Percentiles rank a stretch among this genome's conserved stretches.
Evolutionary conservation across 2,329 filamentous ascomycete species (phyloP).

Genomic region (Macrophomina pseudophaseolina): DNA sequence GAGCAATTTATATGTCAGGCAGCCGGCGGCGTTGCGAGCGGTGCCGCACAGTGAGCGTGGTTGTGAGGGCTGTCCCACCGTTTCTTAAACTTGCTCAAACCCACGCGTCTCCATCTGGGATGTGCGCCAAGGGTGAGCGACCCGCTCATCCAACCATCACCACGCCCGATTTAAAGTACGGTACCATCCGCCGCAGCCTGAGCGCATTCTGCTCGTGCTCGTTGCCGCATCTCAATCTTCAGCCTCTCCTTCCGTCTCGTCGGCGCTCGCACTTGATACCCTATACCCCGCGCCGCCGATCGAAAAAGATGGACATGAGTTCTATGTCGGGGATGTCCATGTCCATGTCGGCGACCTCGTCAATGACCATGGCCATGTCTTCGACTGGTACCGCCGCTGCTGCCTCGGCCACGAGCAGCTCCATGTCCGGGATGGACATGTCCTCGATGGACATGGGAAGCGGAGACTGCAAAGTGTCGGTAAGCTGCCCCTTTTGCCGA

Average conservation of each 20-base stretch:
- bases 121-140: constrained; percentile 16
- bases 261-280: constrained; percentile 8
- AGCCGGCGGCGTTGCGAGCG: not conserved
- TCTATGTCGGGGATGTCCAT: constrained; percentile 26
- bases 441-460: constrained; percentile 31
- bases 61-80: not conserved
- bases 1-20: constrained; percentile 10
- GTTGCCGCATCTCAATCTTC: not conserved
- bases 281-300: constrained; percentile 5
- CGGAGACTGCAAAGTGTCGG: constrained; percentile 47
- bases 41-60: not conserved
- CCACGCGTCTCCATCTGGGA: constrained; percentile 12
- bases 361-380: constrained; percentile 25
- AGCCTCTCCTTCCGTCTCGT: not conserved
- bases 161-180: not conserved
- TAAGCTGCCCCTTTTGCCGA: constrained; percentile 30
- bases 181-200: not conserved
- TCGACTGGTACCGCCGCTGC: constrained; percentile 2
- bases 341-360: constrained; percentile 20
- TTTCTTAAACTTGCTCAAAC: constrained; percentile 20
- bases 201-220: not conserved
- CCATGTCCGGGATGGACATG: constrained; percentile 26
- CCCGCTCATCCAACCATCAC: constrained; percentile 2
- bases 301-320: constrained; percentile 12
- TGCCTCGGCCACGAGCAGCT: not conserved